A percentile compares a stretch with the other conserved stretches of the same genome.
phyloP scores from a whole-genome alignment of 2,329 filamentous ascomycete genomes.

The Bipolaris sorokiniana region DNA sequence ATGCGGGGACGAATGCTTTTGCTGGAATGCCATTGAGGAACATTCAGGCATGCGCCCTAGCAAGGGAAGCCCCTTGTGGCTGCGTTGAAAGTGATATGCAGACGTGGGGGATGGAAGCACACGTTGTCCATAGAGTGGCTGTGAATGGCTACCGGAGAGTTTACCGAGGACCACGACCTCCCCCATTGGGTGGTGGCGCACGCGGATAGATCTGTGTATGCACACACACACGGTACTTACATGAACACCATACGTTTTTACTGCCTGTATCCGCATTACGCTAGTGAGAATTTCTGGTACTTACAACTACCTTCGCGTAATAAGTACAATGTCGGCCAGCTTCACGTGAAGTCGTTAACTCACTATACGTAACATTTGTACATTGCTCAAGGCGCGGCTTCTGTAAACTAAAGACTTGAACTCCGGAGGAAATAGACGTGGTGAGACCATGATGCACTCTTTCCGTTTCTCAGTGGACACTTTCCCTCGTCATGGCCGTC shows the following conservation, averaged over 20 bases:
- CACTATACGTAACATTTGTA: too few species aligned
- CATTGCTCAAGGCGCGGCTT: not conserved
- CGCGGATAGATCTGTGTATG: not conserved
- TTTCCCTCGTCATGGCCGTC: not conserved
- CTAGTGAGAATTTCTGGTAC: not conserved
- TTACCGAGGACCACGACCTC: constrained; percentile 10
- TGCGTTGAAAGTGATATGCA: constrained; percentile 12
- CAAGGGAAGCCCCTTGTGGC: not conserved
- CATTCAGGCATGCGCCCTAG: not conserved
- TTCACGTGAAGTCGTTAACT: too few species aligned
- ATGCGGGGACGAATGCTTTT: constrained; percentile 20
- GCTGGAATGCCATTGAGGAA: constrained; percentile 5
- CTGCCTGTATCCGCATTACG: too few species aligned
- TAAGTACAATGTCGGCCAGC: not conserved
- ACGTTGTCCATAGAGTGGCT: constrained; percentile 18
- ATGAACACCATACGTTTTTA: too few species aligned
- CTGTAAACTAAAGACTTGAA: not conserved
- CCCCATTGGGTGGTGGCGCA: constrained; percentile 11
- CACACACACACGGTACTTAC: too few species aligned
- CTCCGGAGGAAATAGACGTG: not conserved
- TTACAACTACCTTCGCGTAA: not conserved
- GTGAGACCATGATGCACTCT: not conserved
- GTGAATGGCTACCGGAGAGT: constrained; percentile 26
- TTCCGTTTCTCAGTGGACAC: not conserved
- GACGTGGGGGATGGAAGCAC: constrained; percentile 7